Evolutionary conservation across 768 basidiomycete species (phyloP), one percentile per base, ranked within the genome.

Genomic region (Exidia glandulosa): DNA sequence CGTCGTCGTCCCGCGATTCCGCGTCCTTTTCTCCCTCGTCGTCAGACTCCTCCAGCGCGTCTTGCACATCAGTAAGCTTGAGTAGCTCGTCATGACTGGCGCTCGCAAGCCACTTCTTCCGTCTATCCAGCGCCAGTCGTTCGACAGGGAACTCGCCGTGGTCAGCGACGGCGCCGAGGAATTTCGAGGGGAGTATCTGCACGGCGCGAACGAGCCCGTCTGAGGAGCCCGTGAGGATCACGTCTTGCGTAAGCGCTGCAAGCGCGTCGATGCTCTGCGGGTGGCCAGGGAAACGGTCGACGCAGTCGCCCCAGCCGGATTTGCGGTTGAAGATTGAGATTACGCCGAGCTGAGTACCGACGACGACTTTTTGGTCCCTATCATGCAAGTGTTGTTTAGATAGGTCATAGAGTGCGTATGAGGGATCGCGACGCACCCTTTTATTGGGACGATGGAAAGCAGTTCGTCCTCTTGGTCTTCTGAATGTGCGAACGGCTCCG

Each of bases 401-500:
- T 54, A 27, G 7, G 23, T 7, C 14, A 10, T 3, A 6, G 30
- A 6, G 9, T 14, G 30, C 9, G 37, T 16, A 30, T 60, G 41
- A 57, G 31, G 60, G 23, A 56, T 3, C 14, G 25, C 31, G 12
- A n/a, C n/a, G n/a, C 67, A 88, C 86, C 85, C 82, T 76, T 88
- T 90, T 70, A 97, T 93, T 16, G 90, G 71, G 32, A 87, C 84
- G 48, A 93, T 82, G 4, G 90, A 91, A 9, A 97, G 77, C 48
- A 96, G 74, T 67, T 97, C 94, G 68, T 97, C 94, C 67, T 96
- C 94, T 69, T 97, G 94, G 74, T 95, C 90, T 69, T 95, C 94
- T 16, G 92, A 95, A 58, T 93, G 88, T 1, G 87, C 86, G 61
- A 89, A 73, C 1, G 90, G 90, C 56, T 86, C 81, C 13, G 77